These are phyloP conservation scores for Tylopilus sp. DNA, from an alignment of 1,284 basidiomycete genomes.

Conservation along the genomic window DNA sequence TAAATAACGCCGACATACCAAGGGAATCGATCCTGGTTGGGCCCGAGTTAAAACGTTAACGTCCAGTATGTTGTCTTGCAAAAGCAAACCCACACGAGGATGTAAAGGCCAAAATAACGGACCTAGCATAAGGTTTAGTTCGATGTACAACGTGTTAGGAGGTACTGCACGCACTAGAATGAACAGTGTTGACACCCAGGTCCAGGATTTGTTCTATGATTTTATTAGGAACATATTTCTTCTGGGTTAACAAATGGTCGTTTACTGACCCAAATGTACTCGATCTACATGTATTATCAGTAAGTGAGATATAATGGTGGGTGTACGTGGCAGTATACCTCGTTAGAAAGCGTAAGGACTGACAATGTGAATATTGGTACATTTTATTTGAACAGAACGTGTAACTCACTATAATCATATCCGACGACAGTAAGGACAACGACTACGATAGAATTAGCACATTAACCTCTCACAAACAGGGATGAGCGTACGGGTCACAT, in stretches of 20 bases:
- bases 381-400: too few species aligned
- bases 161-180: background rate
- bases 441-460: too few species aligned
- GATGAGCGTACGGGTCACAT: background rate
- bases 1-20: too few species aligned
- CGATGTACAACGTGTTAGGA: too few species aligned
- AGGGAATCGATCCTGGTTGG: too few species aligned
- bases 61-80: background rate
- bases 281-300: background rate
- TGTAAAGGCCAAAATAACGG: constrained; percentile 4
- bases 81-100: background rate
- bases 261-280: background rate
- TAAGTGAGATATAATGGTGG: background rate
- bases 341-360: background rate
- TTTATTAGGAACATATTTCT: background rate
- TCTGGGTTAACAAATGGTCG: too few species aligned
- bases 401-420: background rate
- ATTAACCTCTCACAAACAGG: too few species aligned
- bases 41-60: too few species aligned
- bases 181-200: background rate
- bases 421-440: background rate
- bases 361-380: background rate
- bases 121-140: background rate
- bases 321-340: background rate
- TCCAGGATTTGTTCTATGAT: background rate